Evolutionary conservation across 2,329 filamentous ascomycete species (phyloP).

Genomic region (Cladosporium colombiae): DNA sequence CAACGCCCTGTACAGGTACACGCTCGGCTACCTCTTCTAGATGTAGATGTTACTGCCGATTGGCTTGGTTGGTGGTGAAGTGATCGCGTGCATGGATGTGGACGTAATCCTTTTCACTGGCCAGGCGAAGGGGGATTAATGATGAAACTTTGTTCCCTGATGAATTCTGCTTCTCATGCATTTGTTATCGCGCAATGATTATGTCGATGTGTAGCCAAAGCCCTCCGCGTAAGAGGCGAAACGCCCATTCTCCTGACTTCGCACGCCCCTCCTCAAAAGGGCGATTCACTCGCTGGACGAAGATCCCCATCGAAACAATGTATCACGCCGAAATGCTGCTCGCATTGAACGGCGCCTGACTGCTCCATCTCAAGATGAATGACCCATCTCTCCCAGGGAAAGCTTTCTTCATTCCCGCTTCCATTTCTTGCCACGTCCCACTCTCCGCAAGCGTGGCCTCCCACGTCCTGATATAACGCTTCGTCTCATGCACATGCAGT

Average conservation of each 20-base stretch:
- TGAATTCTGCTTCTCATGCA: background rate
- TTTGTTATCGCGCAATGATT: background rate
- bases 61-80: background rate
- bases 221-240: background rate
- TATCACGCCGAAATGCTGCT: background rate
- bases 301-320: background rate
- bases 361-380: background rate
- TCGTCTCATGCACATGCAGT: background rate
- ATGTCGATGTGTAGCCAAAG: too few species aligned
- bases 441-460: background rate
- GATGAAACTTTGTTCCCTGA: conserved; percentile 1
- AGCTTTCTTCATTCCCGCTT: background rate
- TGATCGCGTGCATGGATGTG: background rate
- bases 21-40: conserved; percentile 34
- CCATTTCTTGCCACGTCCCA: background rate
- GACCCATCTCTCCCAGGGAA: background rate
- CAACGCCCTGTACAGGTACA: conserved; percentile 24
- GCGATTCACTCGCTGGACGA: background rate
- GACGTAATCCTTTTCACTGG: background rate
- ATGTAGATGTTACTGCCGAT: background rate
- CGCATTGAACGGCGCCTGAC: background rate
- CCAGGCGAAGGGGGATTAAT: background rate
- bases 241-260: background rate
- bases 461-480: background rate
- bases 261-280: background rate